phyloP scores from a whole-genome alignment of 2,329 filamentous ascomycete species.

The Iodosphaeria phyllophila region DNA sequence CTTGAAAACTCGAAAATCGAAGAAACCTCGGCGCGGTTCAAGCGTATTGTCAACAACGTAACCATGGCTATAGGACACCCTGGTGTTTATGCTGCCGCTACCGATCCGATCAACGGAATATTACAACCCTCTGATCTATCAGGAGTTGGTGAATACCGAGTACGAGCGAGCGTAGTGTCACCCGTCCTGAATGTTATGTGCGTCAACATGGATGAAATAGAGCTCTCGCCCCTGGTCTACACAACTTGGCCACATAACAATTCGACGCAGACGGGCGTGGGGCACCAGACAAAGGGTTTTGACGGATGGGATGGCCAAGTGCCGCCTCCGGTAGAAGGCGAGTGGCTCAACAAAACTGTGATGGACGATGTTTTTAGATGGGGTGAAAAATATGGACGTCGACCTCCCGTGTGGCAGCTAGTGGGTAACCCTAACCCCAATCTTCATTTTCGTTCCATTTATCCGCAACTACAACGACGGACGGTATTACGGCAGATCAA shows the following conservation, averaged over 20 bases:
- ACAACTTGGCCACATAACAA: slow-evolving; percentile 32
- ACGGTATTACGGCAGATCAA: too few relatives aligned
- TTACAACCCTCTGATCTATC: slow-evolving; percentile 46
- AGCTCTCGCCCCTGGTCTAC: slow-evolving; percentile 48
- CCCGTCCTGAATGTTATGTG: slow-evolving; percentile 58
- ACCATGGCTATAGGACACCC: slow-evolving; percentile 63
- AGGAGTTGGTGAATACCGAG: slow-evolving; percentile 49
- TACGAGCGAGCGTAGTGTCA: slow-evolving; percentile 50
- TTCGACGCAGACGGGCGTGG: slow-evolving; percentile 14
- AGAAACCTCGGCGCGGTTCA: slow-evolving; percentile 24
- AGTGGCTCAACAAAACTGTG: slow-evolving; percentile 34
- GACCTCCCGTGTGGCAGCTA: slow-evolving; percentile 31
- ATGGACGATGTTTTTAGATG: slow-evolving; percentile 57
- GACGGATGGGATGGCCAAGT: slow-evolving; percentile 20
- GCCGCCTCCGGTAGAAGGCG: slow-evolving; percentile 11
- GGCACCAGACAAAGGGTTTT: slow-evolving; percentile 14
- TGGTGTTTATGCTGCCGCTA: slow-evolving; percentile 44
- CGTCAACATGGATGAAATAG: slow-evolving; percentile 38
- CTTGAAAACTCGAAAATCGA: slow-evolving; percentile 30
- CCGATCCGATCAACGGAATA: slow-evolving; percentile 41
- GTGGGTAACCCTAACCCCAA: slow-evolving; percentile 19
- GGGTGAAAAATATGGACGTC: slow-evolving; percentile 30
- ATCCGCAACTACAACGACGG: too few relatives aligned
- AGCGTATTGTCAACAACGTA: slow-evolving; percentile 53
- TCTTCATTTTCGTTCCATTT: too few relatives aligned